Evolutionary conservation across 2,329 filamentous ascomycete genomes (phyloP).

Genomic region (Fusarium floridanum): DNA sequence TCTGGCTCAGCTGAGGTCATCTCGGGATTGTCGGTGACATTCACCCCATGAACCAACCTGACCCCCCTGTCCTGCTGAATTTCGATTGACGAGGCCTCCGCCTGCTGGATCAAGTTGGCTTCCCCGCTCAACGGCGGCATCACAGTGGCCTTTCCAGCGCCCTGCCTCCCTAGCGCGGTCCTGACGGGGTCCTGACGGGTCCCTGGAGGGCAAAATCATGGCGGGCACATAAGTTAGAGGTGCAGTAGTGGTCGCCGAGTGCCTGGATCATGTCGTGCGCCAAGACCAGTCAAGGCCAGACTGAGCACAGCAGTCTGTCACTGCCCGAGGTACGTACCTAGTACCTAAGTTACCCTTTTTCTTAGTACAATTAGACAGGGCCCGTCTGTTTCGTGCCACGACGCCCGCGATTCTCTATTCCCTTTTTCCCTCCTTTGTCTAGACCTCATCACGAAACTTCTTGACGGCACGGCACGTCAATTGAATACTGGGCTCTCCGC

Average conservation of each 20-base stretch:
- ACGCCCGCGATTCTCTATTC: slow-evolving; percentile 26
- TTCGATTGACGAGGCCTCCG: slow-evolving; percentile 39
- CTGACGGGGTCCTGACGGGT: neutral
- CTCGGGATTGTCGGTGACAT: slow-evolving; percentile 28
- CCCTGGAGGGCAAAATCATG: slow-evolving; percentile 8
- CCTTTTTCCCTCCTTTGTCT: slow-evolving; percentile 29
- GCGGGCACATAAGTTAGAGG: slow-evolving; percentile 29
- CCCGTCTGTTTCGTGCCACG: slow-evolving; percentile 37
- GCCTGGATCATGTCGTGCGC: slow-evolving; percentile 38
- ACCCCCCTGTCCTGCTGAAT: slow-evolving; percentile 38
- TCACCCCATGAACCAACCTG: neutral
- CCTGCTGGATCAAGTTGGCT: neutral
- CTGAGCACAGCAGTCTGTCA: slow-evolving; percentile 36
- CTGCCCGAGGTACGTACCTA: slow-evolving; percentile 12
- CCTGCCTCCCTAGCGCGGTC: slow-evolving; percentile 11
- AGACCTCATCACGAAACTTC: slow-evolving; percentile 16
- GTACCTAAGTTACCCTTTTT: slow-evolving; percentile 20
- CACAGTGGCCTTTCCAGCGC: slow-evolving; percentile 15
- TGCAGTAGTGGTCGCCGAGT: slow-evolving; percentile 35
- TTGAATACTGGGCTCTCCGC: slow-evolving; percentile 11
- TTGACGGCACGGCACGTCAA: slow-evolving; percentile 27
- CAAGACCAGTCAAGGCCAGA: slow-evolving; percentile 41
- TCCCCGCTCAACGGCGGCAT: slow-evolving; percentile 23
- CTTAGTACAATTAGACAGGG: slow-evolving; percentile 28
- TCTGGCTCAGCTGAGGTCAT: slow-evolving; percentile 27